phyloP scores from a whole-genome alignment of 306 rosid species.

The Begonia masoniana region DNA sequence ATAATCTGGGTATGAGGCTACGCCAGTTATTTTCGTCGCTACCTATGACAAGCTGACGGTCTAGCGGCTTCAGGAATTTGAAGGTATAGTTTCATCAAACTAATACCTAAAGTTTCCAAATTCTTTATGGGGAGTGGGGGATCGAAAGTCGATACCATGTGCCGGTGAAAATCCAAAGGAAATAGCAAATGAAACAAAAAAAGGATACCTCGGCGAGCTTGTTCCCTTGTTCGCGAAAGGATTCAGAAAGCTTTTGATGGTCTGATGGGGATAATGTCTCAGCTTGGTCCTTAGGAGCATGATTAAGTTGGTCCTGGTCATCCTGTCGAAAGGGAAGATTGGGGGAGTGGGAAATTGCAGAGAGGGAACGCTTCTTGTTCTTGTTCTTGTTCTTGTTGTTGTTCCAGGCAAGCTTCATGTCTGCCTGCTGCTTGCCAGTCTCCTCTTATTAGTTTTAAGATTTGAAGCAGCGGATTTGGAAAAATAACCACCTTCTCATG shows the following conservation, averaged over 20 bases:
- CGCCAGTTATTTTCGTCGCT: neutral
- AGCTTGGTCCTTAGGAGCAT: conserved; percentile 1
- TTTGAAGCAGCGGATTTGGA: too few relatives aligned
- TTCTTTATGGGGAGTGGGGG: neutral
- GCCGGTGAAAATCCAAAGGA: neutral
- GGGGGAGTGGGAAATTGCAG: conserved; percentile 11
- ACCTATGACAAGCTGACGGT: too few relatives aligned
- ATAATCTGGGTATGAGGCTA: too few relatives aligned
- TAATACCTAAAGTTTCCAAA: neutral
- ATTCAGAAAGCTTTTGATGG: conserved; percentile 11
- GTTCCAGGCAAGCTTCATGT: conserved; percentile 33
- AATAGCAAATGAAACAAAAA: neutral
- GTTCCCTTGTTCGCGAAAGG: conserved; percentile 25
- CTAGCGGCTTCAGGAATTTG: too few relatives aligned
- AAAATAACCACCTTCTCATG: too few relatives aligned
- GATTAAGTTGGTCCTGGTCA: neutral
- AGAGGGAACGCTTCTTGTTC: conserved; percentile 25
- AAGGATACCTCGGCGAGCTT: conserved; percentile 30
- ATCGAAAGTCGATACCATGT: neutral
- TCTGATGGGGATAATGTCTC: conserved; percentile 10
- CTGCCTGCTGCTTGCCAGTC: too few relatives aligned
- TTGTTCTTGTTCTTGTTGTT: conserved; percentile 30
- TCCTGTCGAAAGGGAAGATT: conserved; percentile 23
- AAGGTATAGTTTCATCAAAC: neutral
- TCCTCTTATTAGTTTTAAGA: too few relatives aligned